These are phyloP conservation scores for Alternaria burnsii DNA, from an alignment of 2,329 filamentous ascomycete species.

Conservation along the genomic window DNA sequence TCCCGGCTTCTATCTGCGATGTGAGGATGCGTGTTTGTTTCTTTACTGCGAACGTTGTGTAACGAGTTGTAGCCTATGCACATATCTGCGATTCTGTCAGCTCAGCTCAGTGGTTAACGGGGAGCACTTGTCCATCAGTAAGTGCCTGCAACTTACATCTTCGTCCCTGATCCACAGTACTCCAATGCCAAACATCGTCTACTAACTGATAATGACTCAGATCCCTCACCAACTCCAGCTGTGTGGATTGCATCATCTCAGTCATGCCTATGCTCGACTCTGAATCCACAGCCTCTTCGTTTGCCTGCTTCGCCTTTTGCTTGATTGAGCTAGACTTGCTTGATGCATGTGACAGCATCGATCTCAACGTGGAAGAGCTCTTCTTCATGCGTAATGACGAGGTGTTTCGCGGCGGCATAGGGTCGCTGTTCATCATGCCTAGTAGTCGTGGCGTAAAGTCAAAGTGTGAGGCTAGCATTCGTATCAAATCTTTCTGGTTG, in stretches of 20 bases:
- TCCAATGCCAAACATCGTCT: constrained; percentile 78
- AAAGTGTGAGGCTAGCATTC: constrained; percentile 67
- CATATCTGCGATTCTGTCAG: constrained; percentile 59
- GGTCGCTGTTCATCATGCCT: constrained; percentile 69
- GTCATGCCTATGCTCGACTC: constrained; percentile 50
- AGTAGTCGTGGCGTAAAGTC: constrained; percentile 73
- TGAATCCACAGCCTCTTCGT: constrained; percentile 32
- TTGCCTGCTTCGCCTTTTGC: constrained; percentile 19
- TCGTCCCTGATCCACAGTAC: constrained; percentile 73
- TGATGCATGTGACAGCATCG: constrained; percentile 40
- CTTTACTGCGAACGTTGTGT: constrained; percentile 53
- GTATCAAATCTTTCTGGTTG: constrained; percentile 64
- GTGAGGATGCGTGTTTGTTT: constrained; percentile 30
- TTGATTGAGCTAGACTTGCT: constrained; percentile 28
- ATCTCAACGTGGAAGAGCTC: constrained; percentile 44
- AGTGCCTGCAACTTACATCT: constrained; percentile 59
- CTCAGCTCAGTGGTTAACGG: neutral
- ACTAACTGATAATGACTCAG: constrained; percentile 67
- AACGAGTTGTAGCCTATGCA: constrained; percentile 77
- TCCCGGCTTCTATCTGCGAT: constrained; percentile 45
- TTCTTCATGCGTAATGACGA: constrained; percentile 32
- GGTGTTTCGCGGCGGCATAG: constrained; percentile 44
- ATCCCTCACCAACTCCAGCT: constrained; percentile 46
- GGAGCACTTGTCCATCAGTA: neutral
- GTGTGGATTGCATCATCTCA: constrained; percentile 47